A percentile compares a stretch with the other conserved stretches of the same genome.
Conservation (phyloP, 2,329 filamentous ascomycete species). For the Arthrobotrys megalospora region DNA sequence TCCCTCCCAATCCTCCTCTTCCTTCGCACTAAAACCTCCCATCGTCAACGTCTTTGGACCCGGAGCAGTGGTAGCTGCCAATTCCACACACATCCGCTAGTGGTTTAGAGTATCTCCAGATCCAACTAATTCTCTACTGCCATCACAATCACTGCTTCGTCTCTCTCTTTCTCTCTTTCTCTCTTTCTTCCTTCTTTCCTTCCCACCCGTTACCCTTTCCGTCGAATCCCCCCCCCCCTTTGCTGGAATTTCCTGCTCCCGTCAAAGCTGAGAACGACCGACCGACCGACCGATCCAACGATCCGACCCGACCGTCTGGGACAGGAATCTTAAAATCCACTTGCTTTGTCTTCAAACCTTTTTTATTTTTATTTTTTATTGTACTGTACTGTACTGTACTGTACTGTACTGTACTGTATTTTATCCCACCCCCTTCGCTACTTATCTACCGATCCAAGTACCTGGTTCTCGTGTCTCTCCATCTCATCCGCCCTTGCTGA, state of each 20-base stretch:
- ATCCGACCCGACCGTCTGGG: constrained; percentile 24
- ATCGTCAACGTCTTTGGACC: constrained; percentile 7
- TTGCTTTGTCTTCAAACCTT: background rate
- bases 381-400: background rate
- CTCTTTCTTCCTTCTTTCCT: background rate
- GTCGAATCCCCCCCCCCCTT: background rate
- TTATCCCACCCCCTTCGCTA: constrained; percentile 9
- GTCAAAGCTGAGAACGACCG: background rate
- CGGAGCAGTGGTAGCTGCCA: background rate
- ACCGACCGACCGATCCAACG: constrained; percentile 6
- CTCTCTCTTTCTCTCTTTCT: background rate
- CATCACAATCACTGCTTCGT: background rate
- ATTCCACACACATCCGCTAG: background rate
- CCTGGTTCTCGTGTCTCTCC: background rate
- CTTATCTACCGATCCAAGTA: constrained; percentile 1
- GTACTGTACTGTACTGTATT: constrained; percentile 1
- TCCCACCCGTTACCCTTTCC: background rate
- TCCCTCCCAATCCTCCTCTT: background rate
- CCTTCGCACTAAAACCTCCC: constrained; percentile 15
- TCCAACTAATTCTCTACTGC: background rate
- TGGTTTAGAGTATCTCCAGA: background rate
- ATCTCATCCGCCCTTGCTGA: constrained; percentile 2
- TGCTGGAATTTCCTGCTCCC: background rate
- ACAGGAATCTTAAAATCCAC: constrained; percentile 2
- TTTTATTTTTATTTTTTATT: constrained; percentile 11